Evolutionary conservation across 2,329 filamentous ascomycete species (phyloP).

Genomic region (Fonsecaea nubica): DNA sequence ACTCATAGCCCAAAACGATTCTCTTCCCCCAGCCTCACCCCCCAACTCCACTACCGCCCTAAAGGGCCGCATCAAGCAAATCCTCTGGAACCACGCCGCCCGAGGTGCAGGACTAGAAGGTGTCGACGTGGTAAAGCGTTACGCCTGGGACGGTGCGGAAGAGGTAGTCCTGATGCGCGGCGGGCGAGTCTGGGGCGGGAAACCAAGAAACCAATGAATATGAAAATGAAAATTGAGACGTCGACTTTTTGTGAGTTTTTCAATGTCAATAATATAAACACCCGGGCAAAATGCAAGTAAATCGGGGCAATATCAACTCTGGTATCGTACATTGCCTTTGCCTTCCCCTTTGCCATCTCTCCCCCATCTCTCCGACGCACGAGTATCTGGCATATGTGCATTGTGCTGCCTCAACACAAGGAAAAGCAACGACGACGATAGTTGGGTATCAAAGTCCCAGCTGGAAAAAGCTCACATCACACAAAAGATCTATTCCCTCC

Average conservation of each 20-base stretch:
- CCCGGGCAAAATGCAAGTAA: slow-evolving; percentile 2
- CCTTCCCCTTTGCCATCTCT: neutral
- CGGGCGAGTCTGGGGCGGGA: slow-evolving; percentile 17
- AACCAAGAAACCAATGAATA: neutral
- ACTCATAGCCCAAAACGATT: too few species aligned
- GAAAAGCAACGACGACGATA: neutral
- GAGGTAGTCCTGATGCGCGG: slow-evolving; percentile 30
- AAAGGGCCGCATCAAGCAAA: slow-evolving; percentile 46
- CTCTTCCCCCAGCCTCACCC: neutral
- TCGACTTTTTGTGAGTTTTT: neutral
- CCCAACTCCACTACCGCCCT: neutral
- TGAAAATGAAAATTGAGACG: neutral
- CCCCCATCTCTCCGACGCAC: neutral
- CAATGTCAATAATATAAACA: neutral
- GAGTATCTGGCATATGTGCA: neutral
- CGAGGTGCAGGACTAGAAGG: slow-evolving; percentile 49
- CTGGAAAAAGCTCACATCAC: neutral
- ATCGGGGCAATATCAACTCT: slow-evolving; percentile 14
- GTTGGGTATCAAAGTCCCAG: too few species aligned
- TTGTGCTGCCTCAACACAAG: neutral
- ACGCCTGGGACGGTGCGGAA: slow-evolving; percentile 35
- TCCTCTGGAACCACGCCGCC: slow-evolving; percentile 53
- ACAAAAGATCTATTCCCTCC: neutral
- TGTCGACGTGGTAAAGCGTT: slow-evolving; percentile 49
- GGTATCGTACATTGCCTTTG: slow-evolving; percentile 22